Percentiles rank a stretch among this genome's conserved stretches.
These are phyloP conservation scores for Amborella trichopoda DNA, from an alignment of 164 flowering plant genomes.

Conservation along the genomic window DNA sequence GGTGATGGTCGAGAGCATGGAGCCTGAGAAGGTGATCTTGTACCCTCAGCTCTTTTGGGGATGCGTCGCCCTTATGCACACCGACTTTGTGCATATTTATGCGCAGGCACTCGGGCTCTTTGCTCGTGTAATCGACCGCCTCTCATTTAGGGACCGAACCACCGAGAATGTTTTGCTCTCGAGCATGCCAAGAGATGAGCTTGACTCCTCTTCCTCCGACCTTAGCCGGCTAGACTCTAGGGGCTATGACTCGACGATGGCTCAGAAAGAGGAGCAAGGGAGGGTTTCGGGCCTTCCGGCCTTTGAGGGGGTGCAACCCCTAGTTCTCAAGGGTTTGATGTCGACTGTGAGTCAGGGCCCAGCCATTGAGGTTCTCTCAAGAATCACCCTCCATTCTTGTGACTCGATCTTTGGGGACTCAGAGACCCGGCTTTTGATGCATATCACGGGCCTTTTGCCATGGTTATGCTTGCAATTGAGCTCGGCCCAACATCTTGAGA, in stretches of 20 bases:
- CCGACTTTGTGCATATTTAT: conserved; percentile 94
- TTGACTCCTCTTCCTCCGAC: conserved; percentile 43
- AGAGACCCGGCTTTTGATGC: conserved; percentile 91
- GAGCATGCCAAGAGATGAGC: conserved; percentile 96
- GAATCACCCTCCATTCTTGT: conserved; percentile 80
- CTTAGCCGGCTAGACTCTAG: conserved; percentile 53
- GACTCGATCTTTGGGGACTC: conserved; percentile 91
- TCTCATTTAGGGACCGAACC: conserved; percentile 80
- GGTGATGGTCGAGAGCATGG: conserved; percentile 99
- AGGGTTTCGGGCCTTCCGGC: conserved; percentile 60
- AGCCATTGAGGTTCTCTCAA: conserved; percentile 85
- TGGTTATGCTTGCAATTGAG: conserved; percentile 95
- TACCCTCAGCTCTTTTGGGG: conserved; percentile 99
- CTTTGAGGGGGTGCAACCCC: conserved; percentile 97
- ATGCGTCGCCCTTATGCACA: conserved; percentile 99
- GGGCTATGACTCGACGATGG: conserved; percentile 7
- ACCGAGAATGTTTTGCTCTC: conserved; percentile 96
- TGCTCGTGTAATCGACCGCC: conserved; percentile 78
- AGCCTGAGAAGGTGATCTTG: conserved; percentile 94
- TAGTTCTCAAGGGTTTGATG: conserved; percentile 94
- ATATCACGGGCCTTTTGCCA: conserved; percentile 87
- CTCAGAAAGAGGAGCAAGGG: conserved; percentile 21
- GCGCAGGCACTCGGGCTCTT: conserved; percentile 96
- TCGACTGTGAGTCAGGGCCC: conserved; percentile 80
- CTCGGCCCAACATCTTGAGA: conserved; percentile 45